These are phyloP conservation scores for Coemansia sp. DNA, from an alignment of 192 early-diverging fungal genomes.

Conservation along the genomic window DNA sequence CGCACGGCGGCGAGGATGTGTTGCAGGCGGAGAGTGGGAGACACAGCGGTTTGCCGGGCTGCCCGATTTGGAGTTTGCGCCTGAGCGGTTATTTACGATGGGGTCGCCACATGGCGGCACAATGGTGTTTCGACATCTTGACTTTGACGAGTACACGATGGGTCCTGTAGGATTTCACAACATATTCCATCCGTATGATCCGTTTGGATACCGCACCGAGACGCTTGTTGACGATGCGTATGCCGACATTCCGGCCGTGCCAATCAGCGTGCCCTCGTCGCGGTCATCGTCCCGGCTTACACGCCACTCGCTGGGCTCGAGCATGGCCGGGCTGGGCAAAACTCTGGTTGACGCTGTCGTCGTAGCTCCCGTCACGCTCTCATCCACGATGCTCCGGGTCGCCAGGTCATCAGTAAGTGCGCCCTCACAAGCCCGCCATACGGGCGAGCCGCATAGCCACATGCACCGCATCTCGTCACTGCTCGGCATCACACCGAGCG, in stretches of 20 bases:
- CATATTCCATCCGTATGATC: slow-evolving; percentile 75
- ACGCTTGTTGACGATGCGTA: slow-evolving; percentile 59
- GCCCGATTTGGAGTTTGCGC: slow-evolving; percentile 28
- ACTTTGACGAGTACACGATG: slow-evolving; percentile 57
- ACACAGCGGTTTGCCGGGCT: slow-evolving; percentile 18
- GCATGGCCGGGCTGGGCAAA: slow-evolving; percentile 31
- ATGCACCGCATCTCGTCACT: slow-evolving; percentile 1
- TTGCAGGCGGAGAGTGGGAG: slow-evolving; percentile 18
- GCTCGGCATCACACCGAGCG: not conserved
- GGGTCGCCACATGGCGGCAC: slow-evolving; percentile 57
- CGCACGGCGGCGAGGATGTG: not conserved
- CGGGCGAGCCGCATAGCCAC: not conserved
- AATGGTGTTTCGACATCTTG: slow-evolving; percentile 63
- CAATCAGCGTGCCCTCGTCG: slow-evolving; percentile 19
- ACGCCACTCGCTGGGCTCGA: slow-evolving; percentile 19
- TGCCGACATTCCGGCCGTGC: slow-evolving; percentile 54
- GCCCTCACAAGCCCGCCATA: slow-evolving; percentile 13
- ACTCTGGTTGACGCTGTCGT: slow-evolving; percentile 29
- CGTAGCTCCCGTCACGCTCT: slow-evolving; percentile 26
- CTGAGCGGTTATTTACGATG: slow-evolving; percentile 35
- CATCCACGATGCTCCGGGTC: slow-evolving; percentile 17
- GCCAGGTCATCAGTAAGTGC: slow-evolving; percentile 22
- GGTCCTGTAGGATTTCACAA: slow-evolving; percentile 63
- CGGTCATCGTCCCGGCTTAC: not conserved
- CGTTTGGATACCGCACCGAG: slow-evolving; percentile 71